These are phyloP conservation scores for Naganishia antarctica DNA, from an alignment of 768 basidiomycete genomes.

Conservation along the genomic window DNA sequence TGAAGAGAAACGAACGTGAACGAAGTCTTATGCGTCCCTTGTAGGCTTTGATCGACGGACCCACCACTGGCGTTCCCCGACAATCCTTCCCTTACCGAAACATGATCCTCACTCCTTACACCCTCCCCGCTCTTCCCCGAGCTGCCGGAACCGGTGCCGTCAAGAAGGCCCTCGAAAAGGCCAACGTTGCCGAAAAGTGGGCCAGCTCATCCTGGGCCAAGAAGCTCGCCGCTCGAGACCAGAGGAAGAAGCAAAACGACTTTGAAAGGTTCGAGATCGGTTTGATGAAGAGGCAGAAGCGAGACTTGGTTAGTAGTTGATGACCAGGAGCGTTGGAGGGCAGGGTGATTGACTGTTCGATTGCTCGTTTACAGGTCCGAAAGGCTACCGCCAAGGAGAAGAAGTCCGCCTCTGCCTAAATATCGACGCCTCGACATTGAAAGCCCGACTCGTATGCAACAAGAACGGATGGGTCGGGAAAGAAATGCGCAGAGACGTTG, in stretches of 20 bases:
- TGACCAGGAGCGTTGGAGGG: not conserved
- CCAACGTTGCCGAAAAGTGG: constrained; percentile 81
- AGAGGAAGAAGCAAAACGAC: constrained; percentile 73
- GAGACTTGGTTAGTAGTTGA: constrained; percentile 54
- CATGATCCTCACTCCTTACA: constrained; percentile 80
- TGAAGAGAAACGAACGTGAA: not conserved
- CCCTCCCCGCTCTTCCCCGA: constrained; percentile 77
- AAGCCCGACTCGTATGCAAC: not conserved
- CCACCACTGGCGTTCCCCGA: constrained; percentile 82
- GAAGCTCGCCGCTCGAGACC: constrained; percentile 69
- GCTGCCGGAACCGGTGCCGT: constrained; percentile 74
- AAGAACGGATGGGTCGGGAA: not conserved
- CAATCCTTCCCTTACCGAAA: constrained; percentile 88
- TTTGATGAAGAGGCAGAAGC: constrained; percentile 80
- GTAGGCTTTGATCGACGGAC: constrained; percentile 93
- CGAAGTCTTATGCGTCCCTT: constrained; percentile 1
- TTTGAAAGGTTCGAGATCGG: constrained; percentile 86
- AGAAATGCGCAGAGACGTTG: not conserved
- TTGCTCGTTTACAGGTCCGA: constrained; percentile 35
- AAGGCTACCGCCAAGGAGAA: constrained; percentile 51
- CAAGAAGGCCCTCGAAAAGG: constrained; percentile 81
- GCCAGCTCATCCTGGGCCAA: constrained; percentile 80
- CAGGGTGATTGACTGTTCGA: not conserved
- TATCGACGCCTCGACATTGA: constrained; percentile 5
- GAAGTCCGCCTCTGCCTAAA: constrained; percentile 49